These are phyloP conservation scores for Chamaenerion angustifolium DNA, from an alignment of 345 rosid species.

Conservation along the genomic window DNA sequence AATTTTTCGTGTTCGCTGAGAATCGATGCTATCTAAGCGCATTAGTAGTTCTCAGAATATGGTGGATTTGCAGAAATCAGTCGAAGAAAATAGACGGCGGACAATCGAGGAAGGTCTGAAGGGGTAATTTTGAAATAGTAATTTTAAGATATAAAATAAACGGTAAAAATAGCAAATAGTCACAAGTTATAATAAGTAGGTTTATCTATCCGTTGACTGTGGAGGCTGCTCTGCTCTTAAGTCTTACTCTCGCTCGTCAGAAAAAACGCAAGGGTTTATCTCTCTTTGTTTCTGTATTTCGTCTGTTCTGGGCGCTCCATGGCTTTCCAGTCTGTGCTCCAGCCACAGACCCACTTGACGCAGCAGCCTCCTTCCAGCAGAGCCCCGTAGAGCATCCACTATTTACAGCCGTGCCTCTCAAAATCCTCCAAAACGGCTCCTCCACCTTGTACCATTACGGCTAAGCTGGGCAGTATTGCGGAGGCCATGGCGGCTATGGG, in stretches of 20 bases:
- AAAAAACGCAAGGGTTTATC: slow-evolving; percentile 1
- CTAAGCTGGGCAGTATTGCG: slow-evolving; percentile 43
- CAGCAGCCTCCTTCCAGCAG: background rate
- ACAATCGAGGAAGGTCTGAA: too few species aligned
- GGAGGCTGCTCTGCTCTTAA: background rate
- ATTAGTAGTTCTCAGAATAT: slow-evolving; percentile 16
- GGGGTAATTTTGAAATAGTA: too few species aligned
- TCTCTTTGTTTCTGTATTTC: background rate
- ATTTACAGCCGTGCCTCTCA: slow-evolving; percentile 8
- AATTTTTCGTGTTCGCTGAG: background rate
- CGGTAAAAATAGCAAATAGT: too few species aligned
- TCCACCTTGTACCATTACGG: slow-evolving; percentile 14
- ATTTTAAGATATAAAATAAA: too few species aligned
- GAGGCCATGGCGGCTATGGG: slow-evolving; percentile 40
- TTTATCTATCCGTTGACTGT: too few species aligned
- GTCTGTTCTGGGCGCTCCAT: slow-evolving; percentile 3
- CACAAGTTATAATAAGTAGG: too few species aligned
- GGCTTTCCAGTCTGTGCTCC: slow-evolving; percentile 9
- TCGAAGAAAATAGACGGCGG: background rate
- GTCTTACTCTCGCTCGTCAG: background rate
- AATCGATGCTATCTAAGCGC: slow-evolving; percentile 1
- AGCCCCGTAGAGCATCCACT: background rate
- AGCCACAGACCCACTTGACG: slow-evolving; percentile 20
- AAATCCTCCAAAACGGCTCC: slow-evolving; percentile 28
- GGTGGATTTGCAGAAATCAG: slow-evolving; percentile 4